These are phyloP conservation scores for Fusarium scirpi DNA, from an alignment of 2,329 filamentous ascomycete species.

Conservation along the genomic window DNA sequence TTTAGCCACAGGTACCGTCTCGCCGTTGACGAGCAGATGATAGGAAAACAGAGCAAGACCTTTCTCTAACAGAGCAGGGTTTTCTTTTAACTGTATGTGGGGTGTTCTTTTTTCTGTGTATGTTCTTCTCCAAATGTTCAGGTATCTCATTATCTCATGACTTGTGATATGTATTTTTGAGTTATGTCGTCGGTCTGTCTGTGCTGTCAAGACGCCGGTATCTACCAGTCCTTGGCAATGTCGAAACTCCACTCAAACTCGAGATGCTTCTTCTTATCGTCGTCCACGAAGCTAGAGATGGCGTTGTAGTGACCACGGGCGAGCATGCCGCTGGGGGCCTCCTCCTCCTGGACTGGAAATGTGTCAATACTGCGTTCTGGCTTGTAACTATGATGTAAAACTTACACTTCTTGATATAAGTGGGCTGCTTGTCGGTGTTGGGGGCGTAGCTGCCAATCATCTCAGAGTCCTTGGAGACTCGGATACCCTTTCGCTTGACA, in stretches of 20 bases:
- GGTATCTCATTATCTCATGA: constrained; percentile 50
- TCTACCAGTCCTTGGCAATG: constrained; percentile 94
- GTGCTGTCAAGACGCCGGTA: constrained; percentile 2
- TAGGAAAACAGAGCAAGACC: constrained; percentile 38
- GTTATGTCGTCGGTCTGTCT: constrained; percentile 17
- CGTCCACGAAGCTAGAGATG: constrained; percentile 90
- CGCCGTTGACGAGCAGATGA: constrained; percentile 33
- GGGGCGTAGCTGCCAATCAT: constrained; percentile 98
- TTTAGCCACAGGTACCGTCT: constrained; percentile 27
- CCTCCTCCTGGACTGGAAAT: constrained; percentile 82
- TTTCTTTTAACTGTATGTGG: constrained; percentile 28
- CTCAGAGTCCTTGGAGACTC: constrained; percentile 92
- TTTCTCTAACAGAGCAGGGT: constrained; percentile 24
- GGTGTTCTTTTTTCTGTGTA: constrained; percentile 28
- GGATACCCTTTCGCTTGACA: constrained; percentile 89
- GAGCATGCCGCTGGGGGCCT: constrained; percentile 91
- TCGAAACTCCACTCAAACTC: constrained; percentile 97
- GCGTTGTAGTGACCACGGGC: constrained; percentile 92
- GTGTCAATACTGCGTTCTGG: constrained; percentile 1
- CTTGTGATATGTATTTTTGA: constrained; percentile 39
- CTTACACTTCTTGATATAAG: constrained; percentile 94
- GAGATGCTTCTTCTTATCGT: constrained; percentile 91
- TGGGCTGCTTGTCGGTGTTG: constrained; percentile 86
- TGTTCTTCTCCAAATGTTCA: constrained; percentile 39
- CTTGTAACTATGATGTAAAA: constrained; percentile 27